A percentile compares a stretch with the other conserved stretches of the same genome.
Evolutionary conservation across 371 early-diverging fungal species (phyloP).

Genomic region (Amoeboradix gromovi): DNA sequence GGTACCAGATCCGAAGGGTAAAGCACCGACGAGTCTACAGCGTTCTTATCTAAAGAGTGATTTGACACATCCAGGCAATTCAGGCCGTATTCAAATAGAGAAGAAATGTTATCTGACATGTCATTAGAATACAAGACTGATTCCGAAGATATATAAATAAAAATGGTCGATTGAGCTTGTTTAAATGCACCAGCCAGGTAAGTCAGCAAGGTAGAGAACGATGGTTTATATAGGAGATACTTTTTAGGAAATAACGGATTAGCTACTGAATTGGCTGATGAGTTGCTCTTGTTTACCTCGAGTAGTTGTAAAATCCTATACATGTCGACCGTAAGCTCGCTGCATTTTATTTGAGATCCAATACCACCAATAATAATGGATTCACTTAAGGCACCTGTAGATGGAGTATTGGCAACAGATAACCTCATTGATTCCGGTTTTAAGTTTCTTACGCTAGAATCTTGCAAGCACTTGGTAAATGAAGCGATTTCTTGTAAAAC

Average conservation of each 20-base stretch:
- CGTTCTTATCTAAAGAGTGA: neutral
- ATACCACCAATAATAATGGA: slow-evolving; percentile 6
- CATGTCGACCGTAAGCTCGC: slow-evolving; percentile 79
- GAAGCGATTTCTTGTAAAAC: slow-evolving; percentile 52
- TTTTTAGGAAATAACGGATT: slow-evolving; percentile 36
- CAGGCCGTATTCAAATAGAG: neutral
- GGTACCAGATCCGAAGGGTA: neutral
- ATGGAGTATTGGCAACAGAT: slow-evolving; percentile 25
- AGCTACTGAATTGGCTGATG: neutral
- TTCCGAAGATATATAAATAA: neutral
- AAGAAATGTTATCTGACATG: neutral
- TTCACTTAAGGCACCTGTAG: slow-evolving; percentile 25
- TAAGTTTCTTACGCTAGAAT: slow-evolving; percentile 30
- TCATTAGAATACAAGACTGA: neutral
- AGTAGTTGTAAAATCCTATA: slow-evolving; percentile 68
- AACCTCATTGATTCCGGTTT: slow-evolving; percentile 37
- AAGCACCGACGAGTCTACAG: neutral
- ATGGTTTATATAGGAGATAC: slow-evolving; percentile 57
- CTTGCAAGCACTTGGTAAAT: neutral
- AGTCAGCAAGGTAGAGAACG: slow-evolving; percentile 11
- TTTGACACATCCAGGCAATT: neutral
- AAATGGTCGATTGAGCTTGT: neutral
- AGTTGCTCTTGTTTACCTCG: slow-evolving; percentile 12
- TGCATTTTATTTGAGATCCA: slow-evolving; percentile 47
- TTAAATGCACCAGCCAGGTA: neutral